Base-by-base conservation (phyloP, 768 basidiomycete species). In the Tubosaeta brunneosetosa region DNA sequence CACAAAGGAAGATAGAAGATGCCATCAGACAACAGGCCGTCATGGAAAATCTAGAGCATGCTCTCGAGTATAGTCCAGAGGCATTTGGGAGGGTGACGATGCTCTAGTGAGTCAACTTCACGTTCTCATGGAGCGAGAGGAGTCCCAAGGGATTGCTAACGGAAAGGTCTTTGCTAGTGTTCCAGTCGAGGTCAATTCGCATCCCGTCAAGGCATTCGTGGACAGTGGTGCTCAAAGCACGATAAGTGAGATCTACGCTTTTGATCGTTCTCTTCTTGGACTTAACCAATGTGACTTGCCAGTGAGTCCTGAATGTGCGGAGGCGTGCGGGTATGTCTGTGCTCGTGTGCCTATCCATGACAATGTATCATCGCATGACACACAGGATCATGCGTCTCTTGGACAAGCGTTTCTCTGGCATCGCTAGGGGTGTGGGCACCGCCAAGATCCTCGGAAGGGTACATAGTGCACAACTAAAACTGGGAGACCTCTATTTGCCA, bases 141-240 rank as follows among this genome's bases (percentile, higher is more conserved):
- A 51, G 44, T 5, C n/a, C 22, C 22, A 22, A 22, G 6, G 10
- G 9, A 33, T 25, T 17, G 50, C 57, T 65, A 16, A 65, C 41
- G 33, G 29, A 26, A 41, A 41, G 52, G 47, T 34, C 34, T 26
- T 51, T 46, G 42, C 29, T 37, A 94, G 91, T 61, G 89, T 98
- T 56, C 81, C 86, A 25, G 84, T 94, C 0, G 97, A 97, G 63
- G 92, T 99, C 2, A 99, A 99, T 63, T 86, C 87, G 1, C 77
- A 79, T 54, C 87, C 88, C 4, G 84, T 98, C 34, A 94, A 92
- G 69, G 97, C 97, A 0, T 99, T 99, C 61, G 97, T 99, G 40
- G 97, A 99, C 67, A 97, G 93, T 58, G 97, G 95, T 38, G 97
- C 97, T 11, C 97, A 99, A 63, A 83, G 84, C 56, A 99, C 95